A percentile compares a stretch with the other conserved stretches of the same genome.
phyloP scores from a whole-genome alignment of 2,329 filamentous ascomycete species.

The Tricladium varicosporioides region DNA sequence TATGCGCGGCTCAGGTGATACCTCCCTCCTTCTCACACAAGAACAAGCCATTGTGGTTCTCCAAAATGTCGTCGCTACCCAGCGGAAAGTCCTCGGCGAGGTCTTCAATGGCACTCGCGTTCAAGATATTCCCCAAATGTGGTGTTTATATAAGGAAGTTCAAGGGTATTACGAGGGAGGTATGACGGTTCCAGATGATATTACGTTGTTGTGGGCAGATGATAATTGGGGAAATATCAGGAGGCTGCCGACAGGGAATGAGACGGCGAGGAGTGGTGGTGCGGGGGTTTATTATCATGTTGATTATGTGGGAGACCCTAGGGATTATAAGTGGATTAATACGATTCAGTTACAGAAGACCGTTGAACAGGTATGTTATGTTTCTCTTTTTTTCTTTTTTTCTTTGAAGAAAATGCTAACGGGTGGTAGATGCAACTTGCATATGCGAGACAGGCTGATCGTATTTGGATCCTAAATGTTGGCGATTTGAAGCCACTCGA shows the following conservation, averaged over 20 bases:
- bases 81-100: slow-evolving; percentile 55
- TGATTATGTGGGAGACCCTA: slow-evolving; percentile 49
- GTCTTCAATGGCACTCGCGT: slow-evolving; percentile 48
- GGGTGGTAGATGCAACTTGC: slow-evolving; percentile 56
- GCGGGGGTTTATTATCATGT: slow-evolving; percentile 58
- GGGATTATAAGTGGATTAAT: slow-evolving; percentile 60
- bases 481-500: slow-evolving; percentile 62
- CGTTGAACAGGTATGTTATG: slow-evolving; percentile 48
- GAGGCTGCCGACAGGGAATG: slow-evolving; percentile 57
- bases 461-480: slow-evolving; percentile 62
- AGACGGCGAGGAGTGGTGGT: slow-evolving; percentile 59
- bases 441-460: slow-evolving; percentile 50
- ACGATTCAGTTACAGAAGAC: slow-evolving; percentile 65
- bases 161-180: slow-evolving; percentile 64
- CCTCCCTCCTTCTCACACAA: slow-evolving; percentile 54
- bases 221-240: slow-evolving; percentile 69
- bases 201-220: slow-evolving; percentile 67
- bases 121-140: slow-evolving; percentile 59
- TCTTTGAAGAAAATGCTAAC: neutral
- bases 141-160: slow-evolving; percentile 75
- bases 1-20: slow-evolving; percentile 71
- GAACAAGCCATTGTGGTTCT: slow-evolving; percentile 55
- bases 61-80: slow-evolving; percentile 57
- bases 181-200: slow-evolving; percentile 62
- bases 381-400: neutral